phyloP scores from a whole-genome alignment of 306 rosid genomes.

The Acacia acuminata region DNA sequence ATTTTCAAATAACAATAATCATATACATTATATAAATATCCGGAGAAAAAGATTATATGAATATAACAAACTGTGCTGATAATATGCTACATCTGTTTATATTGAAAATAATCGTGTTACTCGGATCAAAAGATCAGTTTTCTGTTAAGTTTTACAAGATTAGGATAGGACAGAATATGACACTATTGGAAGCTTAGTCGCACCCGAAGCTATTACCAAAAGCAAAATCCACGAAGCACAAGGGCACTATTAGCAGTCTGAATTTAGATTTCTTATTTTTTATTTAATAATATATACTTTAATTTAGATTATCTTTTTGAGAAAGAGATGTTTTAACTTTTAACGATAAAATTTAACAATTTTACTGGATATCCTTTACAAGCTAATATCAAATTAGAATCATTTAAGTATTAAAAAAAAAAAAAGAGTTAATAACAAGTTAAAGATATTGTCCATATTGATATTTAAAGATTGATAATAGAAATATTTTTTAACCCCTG shows the following conservation, averaged over 20 bases:
- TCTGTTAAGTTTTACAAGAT: neutral
- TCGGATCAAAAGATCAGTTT: neutral
- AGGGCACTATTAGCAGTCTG: neutral
- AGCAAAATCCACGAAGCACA: neutral
- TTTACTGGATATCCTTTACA: too few relatives aligned
- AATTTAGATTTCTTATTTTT: neutral
- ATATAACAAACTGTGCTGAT: neutral
- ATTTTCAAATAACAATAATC: neutral
- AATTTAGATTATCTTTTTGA: too few relatives aligned
- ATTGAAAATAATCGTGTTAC: neutral
- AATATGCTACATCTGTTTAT: neutral
- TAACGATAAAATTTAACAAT: too few relatives aligned
- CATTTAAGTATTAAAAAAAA: too few relatives aligned
- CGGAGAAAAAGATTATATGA: neutral
- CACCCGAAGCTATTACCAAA: neutral
- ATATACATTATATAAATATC: too few relatives aligned
- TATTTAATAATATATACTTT: too few relatives aligned
- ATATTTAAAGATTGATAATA: too few relatives aligned
- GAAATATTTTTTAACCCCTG: too few relatives aligned
- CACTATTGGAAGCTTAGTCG: neutral
- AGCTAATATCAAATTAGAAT: too few relatives aligned
- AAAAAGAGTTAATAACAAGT: too few relatives aligned
- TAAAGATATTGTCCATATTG: too few relatives aligned
- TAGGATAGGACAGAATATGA: neutral
- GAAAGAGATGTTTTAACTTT: too few relatives aligned